Evolutionary conservation across 2,329 filamentous ascomycete species (phyloP).

Genomic region (Monosporascus sp.): DNA sequence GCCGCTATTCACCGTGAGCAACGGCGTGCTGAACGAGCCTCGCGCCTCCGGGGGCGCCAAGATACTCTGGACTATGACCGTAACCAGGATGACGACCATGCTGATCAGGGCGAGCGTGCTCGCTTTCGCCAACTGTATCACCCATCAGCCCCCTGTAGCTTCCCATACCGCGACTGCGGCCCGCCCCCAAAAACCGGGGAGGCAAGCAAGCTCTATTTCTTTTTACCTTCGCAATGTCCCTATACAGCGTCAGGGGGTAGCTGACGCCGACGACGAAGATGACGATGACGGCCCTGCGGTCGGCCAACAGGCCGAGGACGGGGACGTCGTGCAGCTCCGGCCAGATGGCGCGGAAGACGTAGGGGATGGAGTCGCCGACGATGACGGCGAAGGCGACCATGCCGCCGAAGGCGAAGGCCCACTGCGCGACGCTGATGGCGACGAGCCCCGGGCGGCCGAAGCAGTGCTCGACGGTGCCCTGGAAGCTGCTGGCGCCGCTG

Average conservation of each 20-base stretch:
- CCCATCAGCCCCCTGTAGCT: conserved; percentile 4
- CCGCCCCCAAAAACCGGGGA: neutral
- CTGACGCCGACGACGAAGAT: conserved; percentile 81
- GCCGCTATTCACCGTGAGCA: conserved; percentile 76
- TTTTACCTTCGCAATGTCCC: conserved; percentile 88
- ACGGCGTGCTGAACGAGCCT: conserved; percentile 63
- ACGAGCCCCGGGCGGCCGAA: conserved; percentile 84
- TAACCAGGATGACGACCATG: conserved; percentile 85
- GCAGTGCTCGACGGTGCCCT: conserved; percentile 92
- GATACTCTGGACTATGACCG: conserved; percentile 79
- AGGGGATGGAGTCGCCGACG: conserved; percentile 91
- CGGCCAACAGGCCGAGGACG: conserved; percentile 75
- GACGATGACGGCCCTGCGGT: conserved; percentile 80
- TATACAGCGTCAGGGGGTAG: conserved; percentile 86
- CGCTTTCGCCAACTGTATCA: conserved; percentile 78
- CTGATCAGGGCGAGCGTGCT: conserved; percentile 88
- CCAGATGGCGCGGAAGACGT: conserved; percentile 78
- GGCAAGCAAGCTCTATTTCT: too few relatives aligned
- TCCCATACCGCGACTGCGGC: neutral
- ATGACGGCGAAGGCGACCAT: conserved; percentile 99
- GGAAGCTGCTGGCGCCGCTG: conserved; percentile 88
- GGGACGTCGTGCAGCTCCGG: conserved; percentile 66
- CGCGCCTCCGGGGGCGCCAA: conserved; percentile 65
- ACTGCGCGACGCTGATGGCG: conserved; percentile 86
- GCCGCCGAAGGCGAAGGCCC: conserved; percentile 96